Evolutionary conservation across 306 rosid genomes (phyloP).

Genomic region (Lathyrus tuberosus): DNA sequence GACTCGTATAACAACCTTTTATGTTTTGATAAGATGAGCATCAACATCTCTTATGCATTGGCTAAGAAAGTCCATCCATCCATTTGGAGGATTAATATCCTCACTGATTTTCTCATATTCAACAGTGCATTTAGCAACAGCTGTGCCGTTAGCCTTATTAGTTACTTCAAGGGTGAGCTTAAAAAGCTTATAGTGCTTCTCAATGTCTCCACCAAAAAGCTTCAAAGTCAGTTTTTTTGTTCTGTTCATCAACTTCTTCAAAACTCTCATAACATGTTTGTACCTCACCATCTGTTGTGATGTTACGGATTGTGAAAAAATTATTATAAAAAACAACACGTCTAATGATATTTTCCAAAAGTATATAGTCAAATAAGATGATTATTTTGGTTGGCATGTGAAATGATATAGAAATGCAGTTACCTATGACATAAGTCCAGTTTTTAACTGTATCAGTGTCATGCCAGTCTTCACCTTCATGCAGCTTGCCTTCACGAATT

Average conservation of each 20-base stretch:
- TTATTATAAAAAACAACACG: neutral
- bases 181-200: too few species aligned
- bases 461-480: slow-evolving; percentile 47
- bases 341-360: too few species aligned
- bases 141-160: neutral
- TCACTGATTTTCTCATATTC: slow-evolving; percentile 45
- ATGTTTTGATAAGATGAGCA: too few species aligned
- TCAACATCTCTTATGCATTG: too few species aligned
- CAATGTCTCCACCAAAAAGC: neutral
- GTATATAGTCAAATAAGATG: too few species aligned
- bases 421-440: slow-evolving; percentile 40
- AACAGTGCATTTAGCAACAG: slow-evolving; percentile 18
- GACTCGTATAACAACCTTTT: too few species aligned
- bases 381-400: neutral
- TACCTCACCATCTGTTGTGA: neutral
- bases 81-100: too few species aligned
- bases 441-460: too few species aligned
- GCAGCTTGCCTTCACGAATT: too few species aligned
- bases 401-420: neutral
- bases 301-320: too few species aligned
- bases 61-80: too few species aligned
- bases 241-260: slow-evolving; percentile 13
- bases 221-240: neutral
- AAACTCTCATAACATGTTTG: neutral
- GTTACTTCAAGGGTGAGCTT: too few species aligned